phyloP scores from a whole-genome alignment of 140 eudicot species.

The Eryngium alpinum region DNA sequence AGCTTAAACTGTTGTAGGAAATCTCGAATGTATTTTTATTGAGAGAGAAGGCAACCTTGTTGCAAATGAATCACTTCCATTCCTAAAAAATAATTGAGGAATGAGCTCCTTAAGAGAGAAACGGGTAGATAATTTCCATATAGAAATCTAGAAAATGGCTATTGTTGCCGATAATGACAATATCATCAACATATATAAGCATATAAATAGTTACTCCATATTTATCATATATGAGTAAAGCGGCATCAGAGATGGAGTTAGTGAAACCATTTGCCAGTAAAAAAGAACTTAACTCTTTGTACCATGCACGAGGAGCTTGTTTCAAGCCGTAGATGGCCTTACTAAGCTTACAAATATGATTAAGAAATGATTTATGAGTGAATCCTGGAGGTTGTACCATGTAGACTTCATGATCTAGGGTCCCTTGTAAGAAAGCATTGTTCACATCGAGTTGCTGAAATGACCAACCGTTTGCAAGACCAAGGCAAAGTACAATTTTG shows the following conservation, averaged over 20 bases:
- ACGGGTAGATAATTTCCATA: not conserved
- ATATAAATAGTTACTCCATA: not conserved
- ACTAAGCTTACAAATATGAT: not conserved
- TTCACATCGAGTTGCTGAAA: not conserved
- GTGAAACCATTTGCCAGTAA: not conserved
- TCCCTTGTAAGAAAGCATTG: not conserved
- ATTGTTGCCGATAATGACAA: not conserved
- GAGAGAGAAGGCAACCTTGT: not conserved
- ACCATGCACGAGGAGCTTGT: not conserved
- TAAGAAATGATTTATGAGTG: not conserved
- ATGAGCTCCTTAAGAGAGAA: not conserved
- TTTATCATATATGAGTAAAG: not conserved
- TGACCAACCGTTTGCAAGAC: not conserved
- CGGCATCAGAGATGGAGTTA: not conserved
- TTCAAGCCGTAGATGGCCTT: not conserved
- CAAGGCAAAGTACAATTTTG: not conserved
- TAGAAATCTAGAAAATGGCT: not conserved
- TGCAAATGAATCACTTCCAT: not conserved
- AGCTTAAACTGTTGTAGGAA: not conserved
- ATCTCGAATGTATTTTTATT: not conserved
- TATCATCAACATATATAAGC: not conserved
- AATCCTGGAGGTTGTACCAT: not conserved
- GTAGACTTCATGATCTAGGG: not conserved
- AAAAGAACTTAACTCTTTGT: not conserved
- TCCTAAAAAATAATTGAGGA: not conserved